Evolutionary conservation across 139 green algal genomes (phyloP).

Genomic region (Pleodorina starrii): DNA sequence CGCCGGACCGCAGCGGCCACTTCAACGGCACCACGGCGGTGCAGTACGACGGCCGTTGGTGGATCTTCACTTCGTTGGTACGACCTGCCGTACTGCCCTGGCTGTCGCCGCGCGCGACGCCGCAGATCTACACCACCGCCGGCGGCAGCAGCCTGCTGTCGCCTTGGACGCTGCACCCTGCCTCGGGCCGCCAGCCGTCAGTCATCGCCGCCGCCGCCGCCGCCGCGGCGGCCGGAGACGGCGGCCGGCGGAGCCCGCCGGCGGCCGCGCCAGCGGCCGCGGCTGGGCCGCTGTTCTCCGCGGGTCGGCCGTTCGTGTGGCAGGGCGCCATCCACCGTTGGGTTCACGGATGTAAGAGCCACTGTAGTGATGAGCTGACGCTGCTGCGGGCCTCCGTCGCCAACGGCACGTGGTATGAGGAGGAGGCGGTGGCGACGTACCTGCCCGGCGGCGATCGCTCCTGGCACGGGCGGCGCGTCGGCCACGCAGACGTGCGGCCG

Average conservation of each 20-base stretch:
- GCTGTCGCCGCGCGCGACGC: background rate
- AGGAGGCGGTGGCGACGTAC: background rate
- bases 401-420: background rate
- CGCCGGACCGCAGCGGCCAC: background rate
- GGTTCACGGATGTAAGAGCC: constrained; percentile 4
- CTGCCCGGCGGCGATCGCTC: background rate
- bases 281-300: background rate
- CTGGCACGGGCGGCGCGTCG: background rate
- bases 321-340: constrained; percentile 24
- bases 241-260: too few species aligned
- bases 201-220: background rate
- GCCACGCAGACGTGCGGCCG: constrained; percentile 11
- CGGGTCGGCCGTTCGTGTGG: constrained; percentile 36
- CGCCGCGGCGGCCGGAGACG: background rate
- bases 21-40: constrained; percentile 13
- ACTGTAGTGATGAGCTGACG: constrained; percentile 1
- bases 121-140: constrained; percentile 7
- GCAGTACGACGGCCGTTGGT: background rate
- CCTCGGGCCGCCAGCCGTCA: background rate
- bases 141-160: background rate
- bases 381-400: constrained; percentile 4
- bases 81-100: background rate
- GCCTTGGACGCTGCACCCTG: constrained; percentile 12
- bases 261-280: background rate
- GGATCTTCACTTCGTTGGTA: constrained; percentile 24